phyloP scores from a whole-genome alignment of 768 basidiomycete species.

The Cyclocybe cylindracea region DNA sequence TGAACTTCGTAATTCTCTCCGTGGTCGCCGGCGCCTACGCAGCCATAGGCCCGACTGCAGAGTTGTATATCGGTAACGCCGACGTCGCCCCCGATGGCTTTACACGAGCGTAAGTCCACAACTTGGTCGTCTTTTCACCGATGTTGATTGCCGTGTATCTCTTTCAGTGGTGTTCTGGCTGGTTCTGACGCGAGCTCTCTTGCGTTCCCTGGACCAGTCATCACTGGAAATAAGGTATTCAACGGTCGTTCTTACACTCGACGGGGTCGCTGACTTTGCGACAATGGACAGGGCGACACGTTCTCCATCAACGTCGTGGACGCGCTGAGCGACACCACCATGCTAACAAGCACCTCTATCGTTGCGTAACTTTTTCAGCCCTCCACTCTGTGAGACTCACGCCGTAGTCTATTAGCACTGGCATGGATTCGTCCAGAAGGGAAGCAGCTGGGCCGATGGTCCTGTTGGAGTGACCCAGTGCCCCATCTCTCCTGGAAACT shows the following conservation, averaged over 20 bases:
- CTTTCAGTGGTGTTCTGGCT: too few species aligned
- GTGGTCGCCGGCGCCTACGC: neutral
- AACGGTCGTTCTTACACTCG: too few species aligned
- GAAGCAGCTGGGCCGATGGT: conserved; percentile 38
- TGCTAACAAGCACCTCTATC: conserved; percentile 50
- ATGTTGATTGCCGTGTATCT: neutral
- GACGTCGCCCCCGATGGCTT: conserved; percentile 49
- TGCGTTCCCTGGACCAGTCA: conserved; percentile 27
- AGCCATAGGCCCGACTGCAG: conserved; percentile 24
- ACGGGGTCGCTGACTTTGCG: too few species aligned
- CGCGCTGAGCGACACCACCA: conserved; percentile 43
- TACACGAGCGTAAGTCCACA: conserved; percentile 33
- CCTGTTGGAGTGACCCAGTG: conserved; percentile 36
- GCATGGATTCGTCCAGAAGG: conserved; percentile 37
- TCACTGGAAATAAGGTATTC: conserved; percentile 25
- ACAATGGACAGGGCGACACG: conserved; percentile 31
- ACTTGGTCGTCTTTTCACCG: neutral
- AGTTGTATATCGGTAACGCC: conserved; percentile 41
- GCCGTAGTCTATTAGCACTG: conserved; percentile 33
- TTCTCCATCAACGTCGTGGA: conserved; percentile 50
- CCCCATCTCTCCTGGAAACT: conserved; percentile 35
- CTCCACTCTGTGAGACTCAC: neutral
- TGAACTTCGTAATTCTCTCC: neutral
- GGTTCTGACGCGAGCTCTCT: conserved; percentile 15
- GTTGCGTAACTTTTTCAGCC: conserved; percentile 27